Conservation (phyloP, 176 grass and related monocot species). For the Lolium rigidum region DNA sequence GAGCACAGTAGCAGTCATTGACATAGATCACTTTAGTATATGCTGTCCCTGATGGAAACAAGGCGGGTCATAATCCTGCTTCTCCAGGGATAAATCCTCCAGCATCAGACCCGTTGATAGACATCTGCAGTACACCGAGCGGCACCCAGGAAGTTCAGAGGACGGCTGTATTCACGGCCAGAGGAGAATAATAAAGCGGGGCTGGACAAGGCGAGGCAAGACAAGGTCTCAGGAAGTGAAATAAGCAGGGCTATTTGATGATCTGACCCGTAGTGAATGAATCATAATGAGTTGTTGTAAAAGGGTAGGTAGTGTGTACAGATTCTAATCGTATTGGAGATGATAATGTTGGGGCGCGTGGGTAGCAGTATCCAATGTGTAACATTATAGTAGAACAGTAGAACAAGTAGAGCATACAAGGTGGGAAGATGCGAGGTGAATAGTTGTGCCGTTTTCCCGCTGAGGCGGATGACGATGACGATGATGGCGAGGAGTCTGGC, state of each 20-base stretch:
- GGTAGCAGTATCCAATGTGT: conserved; percentile 30
- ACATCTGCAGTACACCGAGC: neutral
- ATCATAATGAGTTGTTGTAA: conserved; percentile 42
- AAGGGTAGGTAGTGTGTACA: conserved; percentile 67
- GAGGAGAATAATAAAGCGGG: conserved; percentile 15
- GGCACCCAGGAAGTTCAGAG: conserved; percentile 13
- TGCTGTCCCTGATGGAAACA: conserved; percentile 27
- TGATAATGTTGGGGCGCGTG: conserved; percentile 38
- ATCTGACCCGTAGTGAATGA: conserved; percentile 42
- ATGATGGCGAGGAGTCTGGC: too few relatives aligned
- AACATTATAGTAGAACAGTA: conserved; percentile 50
- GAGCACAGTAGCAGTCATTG: conserved; percentile 39
- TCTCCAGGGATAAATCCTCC: neutral
- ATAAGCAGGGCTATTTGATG: conserved; percentile 39
- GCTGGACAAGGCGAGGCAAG: neutral
- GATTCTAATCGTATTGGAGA: conserved; percentile 62
- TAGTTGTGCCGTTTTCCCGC: conserved; percentile 41
- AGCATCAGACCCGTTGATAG: too few relatives aligned
- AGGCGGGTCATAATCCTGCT: conserved; percentile 21
- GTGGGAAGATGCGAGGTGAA: conserved; percentile 36
- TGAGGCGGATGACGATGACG: too few relatives aligned
- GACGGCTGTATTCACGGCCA: neutral
- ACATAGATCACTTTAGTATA: conserved; percentile 43
- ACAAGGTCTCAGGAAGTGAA: neutral
- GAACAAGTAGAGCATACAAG: conserved; percentile 53